Percentiles rank a stretch among this genome's conserved stretches.
These are phyloP conservation scores for Blepharisma stoltei DNA, from an alignment of 73 alveolate genomes.

Conservation along the genomic window DNA sequence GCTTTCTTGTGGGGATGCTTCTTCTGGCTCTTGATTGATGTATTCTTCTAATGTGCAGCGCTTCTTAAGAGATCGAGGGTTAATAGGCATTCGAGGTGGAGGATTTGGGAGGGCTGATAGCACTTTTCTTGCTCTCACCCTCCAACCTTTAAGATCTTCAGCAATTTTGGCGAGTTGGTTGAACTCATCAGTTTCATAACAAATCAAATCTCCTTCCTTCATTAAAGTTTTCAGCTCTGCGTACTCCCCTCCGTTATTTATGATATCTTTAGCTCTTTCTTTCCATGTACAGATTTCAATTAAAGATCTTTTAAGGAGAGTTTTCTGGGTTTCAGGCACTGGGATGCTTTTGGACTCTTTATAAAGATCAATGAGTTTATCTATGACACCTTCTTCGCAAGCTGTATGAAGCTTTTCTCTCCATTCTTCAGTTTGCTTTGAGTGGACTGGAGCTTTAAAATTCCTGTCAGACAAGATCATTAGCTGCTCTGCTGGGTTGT, in stretches of 20 bases:
- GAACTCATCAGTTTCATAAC: slow-evolving; percentile 4
- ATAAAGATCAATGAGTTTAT: slow-evolving; percentile 1
- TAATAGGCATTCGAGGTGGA: background rate
- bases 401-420: background rate
- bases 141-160: background rate
- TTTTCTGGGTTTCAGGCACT: background rate
- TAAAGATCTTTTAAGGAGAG: background rate
- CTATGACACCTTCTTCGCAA: slow-evolving; percentile 7
- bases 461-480: too few species aligned
- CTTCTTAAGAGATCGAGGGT: background rate
- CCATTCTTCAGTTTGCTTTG: background rate
- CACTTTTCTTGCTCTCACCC: background rate
- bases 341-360: background rate
- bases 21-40: background rate
- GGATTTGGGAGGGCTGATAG: background rate
- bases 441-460: too few species aligned
- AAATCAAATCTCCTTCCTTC: slow-evolving; percentile 22
- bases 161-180: background rate
- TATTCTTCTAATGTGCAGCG: slow-evolving; percentile 7
- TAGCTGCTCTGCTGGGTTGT: too few species aligned
- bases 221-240: background rate
- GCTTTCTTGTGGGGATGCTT: background rate
- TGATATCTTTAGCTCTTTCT: background rate
- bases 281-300: slow-evolving; percentile 8
- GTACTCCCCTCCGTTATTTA: slow-evolving; percentile 10